phyloP scores from a whole-genome alignment of 805 yeast genomes.

The Kuraishia borneana region DNA sequence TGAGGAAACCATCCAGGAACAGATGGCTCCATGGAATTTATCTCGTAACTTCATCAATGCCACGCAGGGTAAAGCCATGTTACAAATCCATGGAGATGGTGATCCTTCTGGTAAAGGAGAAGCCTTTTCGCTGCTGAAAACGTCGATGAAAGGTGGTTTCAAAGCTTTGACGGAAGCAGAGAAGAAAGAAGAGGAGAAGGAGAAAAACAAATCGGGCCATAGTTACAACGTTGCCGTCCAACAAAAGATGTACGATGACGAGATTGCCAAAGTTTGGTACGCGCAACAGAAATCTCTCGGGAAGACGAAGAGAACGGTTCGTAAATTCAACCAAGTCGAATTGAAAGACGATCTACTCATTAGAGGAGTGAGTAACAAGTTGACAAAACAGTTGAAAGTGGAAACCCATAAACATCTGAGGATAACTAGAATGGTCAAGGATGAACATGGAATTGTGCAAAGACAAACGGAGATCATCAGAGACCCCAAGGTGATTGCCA shows the following conservation, averaged over 20 bases:
- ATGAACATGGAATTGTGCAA: slow-evolving; percentile 78
- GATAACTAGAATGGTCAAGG: slow-evolving; percentile 72
- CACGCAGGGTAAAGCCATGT: slow-evolving; percentile 94
- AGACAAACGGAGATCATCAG: slow-evolving; percentile 66
- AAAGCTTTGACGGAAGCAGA: slow-evolving; percentile 11
- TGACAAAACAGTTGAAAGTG: slow-evolving; percentile 15
- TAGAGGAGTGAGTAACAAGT: slow-evolving; percentile 19
- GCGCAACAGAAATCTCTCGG: slow-evolving; percentile 59
- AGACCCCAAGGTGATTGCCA: slow-evolving; percentile 80
- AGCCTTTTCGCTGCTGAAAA: slow-evolving; percentile 77
- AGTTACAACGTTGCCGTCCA: slow-evolving; percentile 75
- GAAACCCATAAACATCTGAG: slow-evolving; percentile 27
- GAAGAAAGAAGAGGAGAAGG: slow-evolving; percentile 6
- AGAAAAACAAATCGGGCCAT: slow-evolving; percentile 30
- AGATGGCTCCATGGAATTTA: slow-evolving; percentile 89
- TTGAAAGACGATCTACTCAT: slow-evolving; percentile 22
- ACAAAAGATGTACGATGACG: slow-evolving; percentile 87
- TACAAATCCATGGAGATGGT: slow-evolving; percentile 88
- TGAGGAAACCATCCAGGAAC: slow-evolving; percentile 66
- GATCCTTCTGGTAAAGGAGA: slow-evolving; percentile 90
- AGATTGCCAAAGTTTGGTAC: slow-evolving; percentile 82
- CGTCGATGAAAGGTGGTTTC: slow-evolving; percentile 95
- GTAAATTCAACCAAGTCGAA: slow-evolving; percentile 10
- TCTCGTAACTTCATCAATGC: slow-evolving; percentile 86
- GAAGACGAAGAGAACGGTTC: slow-evolving; percentile 12